Base-by-base conservation (phyloP, 805 yeast species). In the Zygotorulaspora sp. region DNA sequence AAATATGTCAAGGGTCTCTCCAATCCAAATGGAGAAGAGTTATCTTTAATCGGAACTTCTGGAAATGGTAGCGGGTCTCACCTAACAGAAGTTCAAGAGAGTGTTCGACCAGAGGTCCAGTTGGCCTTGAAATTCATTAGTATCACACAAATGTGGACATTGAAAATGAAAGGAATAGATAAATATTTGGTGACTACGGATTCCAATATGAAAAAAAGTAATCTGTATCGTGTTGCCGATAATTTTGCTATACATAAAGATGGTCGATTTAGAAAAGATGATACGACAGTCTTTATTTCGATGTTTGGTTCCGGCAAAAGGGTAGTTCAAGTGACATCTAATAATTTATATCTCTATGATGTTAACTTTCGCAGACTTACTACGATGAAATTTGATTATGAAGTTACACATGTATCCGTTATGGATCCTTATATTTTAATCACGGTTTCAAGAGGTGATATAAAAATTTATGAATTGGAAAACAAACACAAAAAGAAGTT, bases 101-200 rank as follows among this genome's bases (percentile, higher is more conserved):
- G 82, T 3, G 70, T 87, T 10, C 78, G 78, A 41, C 95, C 95
- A 1, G 58, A 56, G 0, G 74, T 87, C 6, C 73, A 75, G 35
- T 75, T 85, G 2, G 78, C 88, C 2, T 68, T 85, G 36, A 78
- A 76, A 43, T 83, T 83, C 52, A 80, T 81, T 14, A 82, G 78
- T 53, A 80, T 83, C 22, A 76, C 80, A 47, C 76, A 80, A 49
- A 71, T 84, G 51, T 88, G 95, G 95, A 82, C 83, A 28, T 59
- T 85, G 19, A 62, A 66, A 33, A 42, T 60, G 11, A 54, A 59
- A 30, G 61, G 64, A 32, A 67, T 68, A 21, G 77, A 77, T 52
- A 71, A 71, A 44, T 84, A 73, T 53, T 64, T 86, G 32, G 70
- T 86, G 14, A 82, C 94, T 0, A 82, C 94, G 0, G 89, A 82